A percentile compares a stretch with the other conserved stretches of the same genome.
These are phyloP conservation scores for Phanerochaete carnosa DNA, from an alignment of 768 basidiomycete genomes.

Conservation along the genomic window DNA sequence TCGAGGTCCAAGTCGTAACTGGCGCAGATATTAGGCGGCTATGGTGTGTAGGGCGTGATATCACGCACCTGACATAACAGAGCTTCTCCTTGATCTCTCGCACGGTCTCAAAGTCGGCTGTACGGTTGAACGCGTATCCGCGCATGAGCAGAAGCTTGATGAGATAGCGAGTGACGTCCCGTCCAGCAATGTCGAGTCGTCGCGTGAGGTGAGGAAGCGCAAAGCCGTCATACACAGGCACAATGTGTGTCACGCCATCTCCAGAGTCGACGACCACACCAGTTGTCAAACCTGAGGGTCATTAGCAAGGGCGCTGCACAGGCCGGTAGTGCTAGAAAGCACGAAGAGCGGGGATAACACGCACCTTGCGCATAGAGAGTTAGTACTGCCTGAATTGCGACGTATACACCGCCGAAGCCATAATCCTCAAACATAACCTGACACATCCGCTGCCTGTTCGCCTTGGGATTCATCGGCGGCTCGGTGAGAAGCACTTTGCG, in stretches of 20 bases:
- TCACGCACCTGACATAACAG: slow-evolving; percentile 87
- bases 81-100: slow-evolving; percentile 98
- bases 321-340: neutral
- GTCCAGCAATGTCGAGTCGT: slow-evolving; percentile 94
- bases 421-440: slow-evolving; percentile 99
- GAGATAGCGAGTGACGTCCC: slow-evolving; percentile 97
- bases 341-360: slow-evolving; percentile 24
- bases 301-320: neutral
- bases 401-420: slow-evolving; percentile 92
- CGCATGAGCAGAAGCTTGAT: slow-evolving; percentile 99
- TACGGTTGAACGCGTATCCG: slow-evolving; percentile 99
- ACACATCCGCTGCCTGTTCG: slow-evolving; percentile 89
- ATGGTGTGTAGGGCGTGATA: neutral
- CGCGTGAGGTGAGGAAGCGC: slow-evolving; percentile 93
- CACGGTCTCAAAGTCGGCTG: slow-evolving; percentile 99
- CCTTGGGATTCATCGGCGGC: slow-evolving; percentile 98
- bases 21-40: neutral
- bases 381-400: slow-evolving; percentile 97
- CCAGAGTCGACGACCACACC: slow-evolving; percentile 99
- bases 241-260: slow-evolving; percentile 98
- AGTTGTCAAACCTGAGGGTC: slow-evolving; percentile 79
- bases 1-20: slow-evolving; percentile 98
- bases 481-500: slow-evolving; percentile 93
- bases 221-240: slow-evolving; percentile 97
- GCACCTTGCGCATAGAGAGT: slow-evolving; percentile 97